Evolutionary conservation across 192 early-diverging fungal species (phyloP), one percentile per base, ranked within the genome.

Genomic region (Paraglomus occultum): DNA sequence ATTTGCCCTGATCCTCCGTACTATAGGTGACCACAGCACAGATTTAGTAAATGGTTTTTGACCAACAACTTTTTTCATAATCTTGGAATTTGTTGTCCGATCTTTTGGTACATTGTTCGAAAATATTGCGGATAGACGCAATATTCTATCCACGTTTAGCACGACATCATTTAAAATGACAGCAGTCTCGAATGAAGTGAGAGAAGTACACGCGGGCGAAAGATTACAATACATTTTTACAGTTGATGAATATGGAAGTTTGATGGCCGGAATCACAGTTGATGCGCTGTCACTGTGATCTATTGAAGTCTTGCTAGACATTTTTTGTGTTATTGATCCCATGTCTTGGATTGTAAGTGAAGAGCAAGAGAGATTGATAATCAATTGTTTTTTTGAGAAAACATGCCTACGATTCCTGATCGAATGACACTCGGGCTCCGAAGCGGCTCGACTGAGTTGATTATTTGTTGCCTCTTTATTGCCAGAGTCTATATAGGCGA

Each of bases 361-460:
- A 38, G 52, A 55, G 38, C 20, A 69, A n/a, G 38, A 23, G 9
- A 75, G 42, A 38, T 42, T 74, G 20, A 82, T 59, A 55, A 73
- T 70, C 5, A 79, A 63, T n/a, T 77, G 60, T 60, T 82, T 82
- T 22, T 82, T 78, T 47, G 59, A 69, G 45, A 79, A 79, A 39
- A 82, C 42, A 58, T 82, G 80, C 17, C 61, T 57, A 17, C 71
- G 63, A 52, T 73, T 60, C 50, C 74, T 74, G 5, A 82, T 47
- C 5, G 80, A 82, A 58, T 82, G 77, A 0, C 70, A 72, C 57
- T 74, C 60, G 44, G 50, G 66, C 22, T 63, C 15, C 11, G 50
- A 15, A 53, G 15, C 5, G 15, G 43, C 17, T 20, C 51, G 52
- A 48, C 5, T 46, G 55, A 45, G 7, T 22, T 68, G 12, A 31